phyloP scores from a whole-genome alignment of 768 basidiomycete species.

The Strobilomyces confusus region DNA sequence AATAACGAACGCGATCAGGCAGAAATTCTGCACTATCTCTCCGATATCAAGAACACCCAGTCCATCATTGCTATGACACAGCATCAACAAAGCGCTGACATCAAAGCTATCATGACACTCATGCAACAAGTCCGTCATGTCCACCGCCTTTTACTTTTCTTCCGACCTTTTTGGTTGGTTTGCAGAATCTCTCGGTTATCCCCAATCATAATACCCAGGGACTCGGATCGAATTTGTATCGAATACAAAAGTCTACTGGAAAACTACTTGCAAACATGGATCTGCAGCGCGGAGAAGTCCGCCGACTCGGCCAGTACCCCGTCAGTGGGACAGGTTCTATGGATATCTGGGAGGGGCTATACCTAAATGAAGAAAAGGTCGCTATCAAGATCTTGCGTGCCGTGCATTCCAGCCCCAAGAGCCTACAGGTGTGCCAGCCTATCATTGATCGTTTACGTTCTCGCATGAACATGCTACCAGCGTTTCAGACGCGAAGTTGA shows the following conservation, averaged over 20 bases:
- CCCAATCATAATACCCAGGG: constrained; percentile 34
- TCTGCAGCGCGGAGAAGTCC: constrained; percentile 50
- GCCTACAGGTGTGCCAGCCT: constrained; percentile 36
- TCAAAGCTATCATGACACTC: constrained; percentile 42
- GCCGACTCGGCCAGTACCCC: constrained; percentile 44
- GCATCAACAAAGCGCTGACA: constrained; percentile 32
- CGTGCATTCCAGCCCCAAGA: constrained; percentile 44
- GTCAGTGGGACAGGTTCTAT: constrained; percentile 50
- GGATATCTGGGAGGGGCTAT: constrained; percentile 55
- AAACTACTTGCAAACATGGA: constrained; percentile 48
- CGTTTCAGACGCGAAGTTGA: constrained; percentile 51
- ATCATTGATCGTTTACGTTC: background rate
- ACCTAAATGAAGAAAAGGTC: constrained; percentile 51
- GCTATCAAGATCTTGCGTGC: constrained; percentile 55
- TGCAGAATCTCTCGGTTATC: constrained; percentile 20
- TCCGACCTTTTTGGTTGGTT: constrained; percentile 15
- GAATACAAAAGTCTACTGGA: constrained; percentile 43
- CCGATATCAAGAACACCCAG: constrained; percentile 41
- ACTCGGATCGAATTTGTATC: constrained; percentile 46
- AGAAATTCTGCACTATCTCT: constrained; percentile 41
- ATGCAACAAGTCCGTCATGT: constrained; percentile 42
- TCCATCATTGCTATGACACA: constrained; percentile 32
- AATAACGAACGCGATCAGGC: constrained; percentile 40
- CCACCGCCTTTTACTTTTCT: background rate
- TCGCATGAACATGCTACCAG: constrained; percentile 25